These are phyloP conservation scores for Fraxinus americana DNA, from an alignment of 257 asterid species.

Conservation along the genomic window DNA sequence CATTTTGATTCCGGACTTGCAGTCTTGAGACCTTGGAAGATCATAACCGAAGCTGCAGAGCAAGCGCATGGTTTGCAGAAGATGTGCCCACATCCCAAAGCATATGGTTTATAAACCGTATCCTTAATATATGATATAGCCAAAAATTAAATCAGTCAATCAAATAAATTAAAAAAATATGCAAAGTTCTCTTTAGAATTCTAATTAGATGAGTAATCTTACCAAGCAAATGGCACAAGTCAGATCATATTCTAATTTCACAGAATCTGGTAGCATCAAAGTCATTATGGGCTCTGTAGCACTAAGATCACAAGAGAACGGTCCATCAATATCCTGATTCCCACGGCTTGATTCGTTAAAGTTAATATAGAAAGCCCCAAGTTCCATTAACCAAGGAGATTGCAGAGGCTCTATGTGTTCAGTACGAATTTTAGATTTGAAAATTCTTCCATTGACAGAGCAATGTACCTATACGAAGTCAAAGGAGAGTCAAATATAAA, in stretches of 20 bases:
- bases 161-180: background rate
- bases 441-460: constrained; percentile 71
- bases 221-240: constrained; percentile 93
- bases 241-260: constrained; percentile 61
- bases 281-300: constrained; percentile 53
- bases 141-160: background rate
- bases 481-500: background rate
- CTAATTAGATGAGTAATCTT: constrained; percentile 22
- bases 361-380: constrained; percentile 76
- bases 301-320: constrained; percentile 56
- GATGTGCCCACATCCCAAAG: constrained; percentile 82
- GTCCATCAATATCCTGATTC: constrained; percentile 30
- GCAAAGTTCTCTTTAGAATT: background rate
- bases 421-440: constrained; percentile 66
- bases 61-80: constrained; percentile 83
- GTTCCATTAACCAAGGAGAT: constrained; percentile 83
- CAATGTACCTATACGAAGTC: constrained; percentile 58
- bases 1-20: constrained; percentile 66
- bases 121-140: constrained; percentile 43
- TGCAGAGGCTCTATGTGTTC: constrained; percentile 74
- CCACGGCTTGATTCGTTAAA: constrained; percentile 42
- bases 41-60: constrained; percentile 83
- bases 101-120: constrained; percentile 68
- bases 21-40: constrained; percentile 63
- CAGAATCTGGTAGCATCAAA: constrained; percentile 59